A percentile compares a stretch with the other conserved stretches of the same genome.
Evolutionary conservation across 306 rosid genomes (phyloP).

Genomic region (Castanea mollissima): DNA sequence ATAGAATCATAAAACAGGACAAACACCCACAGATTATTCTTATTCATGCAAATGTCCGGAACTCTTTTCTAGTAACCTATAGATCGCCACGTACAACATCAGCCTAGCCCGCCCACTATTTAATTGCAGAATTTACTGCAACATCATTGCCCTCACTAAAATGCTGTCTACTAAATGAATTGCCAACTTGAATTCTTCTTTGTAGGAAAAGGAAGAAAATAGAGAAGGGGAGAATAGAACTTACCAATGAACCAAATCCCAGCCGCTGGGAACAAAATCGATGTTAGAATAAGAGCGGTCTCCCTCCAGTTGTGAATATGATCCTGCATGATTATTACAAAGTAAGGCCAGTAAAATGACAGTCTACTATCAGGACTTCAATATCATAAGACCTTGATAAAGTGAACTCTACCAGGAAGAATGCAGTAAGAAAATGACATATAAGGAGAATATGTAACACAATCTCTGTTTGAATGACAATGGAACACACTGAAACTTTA

Average conservation of each 20-base stretch:
- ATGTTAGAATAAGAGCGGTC: slow-evolving; percentile 60
- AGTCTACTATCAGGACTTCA: not conserved
- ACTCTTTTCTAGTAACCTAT: too few relatives aligned
- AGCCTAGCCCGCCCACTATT: not conserved
- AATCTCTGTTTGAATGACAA: not conserved
- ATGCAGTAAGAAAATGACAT: not conserved
- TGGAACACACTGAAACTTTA: not conserved
- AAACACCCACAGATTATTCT: too few relatives aligned
- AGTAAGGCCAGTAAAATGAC: not conserved
- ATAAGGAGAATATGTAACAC: not conserved
- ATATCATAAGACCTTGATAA: not conserved
- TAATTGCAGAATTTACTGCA: not conserved
- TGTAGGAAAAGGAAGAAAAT: slow-evolving; percentile 9
- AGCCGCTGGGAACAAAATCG: slow-evolving; percentile 66
- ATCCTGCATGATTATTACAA: slow-evolving; percentile 48
- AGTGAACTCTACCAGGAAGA: not conserved
- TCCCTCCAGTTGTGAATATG: slow-evolving; percentile 63
- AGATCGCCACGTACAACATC: not conserved
- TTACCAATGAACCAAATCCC: slow-evolving; percentile 75
- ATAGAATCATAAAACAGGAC: too few relatives aligned
- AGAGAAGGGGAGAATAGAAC: slow-evolving; percentile 8
- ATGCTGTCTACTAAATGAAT: not conserved
- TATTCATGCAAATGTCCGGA: too few relatives aligned
- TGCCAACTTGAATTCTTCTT: not conserved
- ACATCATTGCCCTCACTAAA: not conserved